Conservation (phyloP, 1,284 basidiomycete genomes). For the Malassezia obtusa region DNA sequence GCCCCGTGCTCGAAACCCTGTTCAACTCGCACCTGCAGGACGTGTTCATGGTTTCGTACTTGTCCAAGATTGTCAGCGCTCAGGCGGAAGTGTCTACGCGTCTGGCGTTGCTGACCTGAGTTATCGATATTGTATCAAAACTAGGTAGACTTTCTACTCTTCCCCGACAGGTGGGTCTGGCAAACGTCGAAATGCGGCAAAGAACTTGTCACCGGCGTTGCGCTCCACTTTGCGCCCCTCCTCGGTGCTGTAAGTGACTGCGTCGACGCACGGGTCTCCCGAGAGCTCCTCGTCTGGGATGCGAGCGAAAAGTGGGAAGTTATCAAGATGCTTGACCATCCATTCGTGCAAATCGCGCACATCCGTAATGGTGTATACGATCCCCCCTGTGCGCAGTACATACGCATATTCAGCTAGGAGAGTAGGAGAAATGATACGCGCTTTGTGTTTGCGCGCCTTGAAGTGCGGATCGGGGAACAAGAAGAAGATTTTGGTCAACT, state of each 20-base stretch:
- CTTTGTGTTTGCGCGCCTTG: constrained; percentile 96
- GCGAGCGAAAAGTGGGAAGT: constrained; percentile 75
- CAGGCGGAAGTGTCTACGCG: constrained; percentile 88
- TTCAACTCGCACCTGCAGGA: constrained; percentile 57
- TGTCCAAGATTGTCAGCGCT: constrained; percentile 83
- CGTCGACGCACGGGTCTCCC: constrained; percentile 53
- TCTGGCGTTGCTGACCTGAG: constrained; percentile 62
- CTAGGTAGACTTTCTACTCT: constrained; percentile 6
- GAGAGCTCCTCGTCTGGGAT: constrained; percentile 59
- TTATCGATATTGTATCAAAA: neutral
- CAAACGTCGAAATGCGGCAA: constrained; percentile 62
- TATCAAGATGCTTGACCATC: constrained; percentile 81
- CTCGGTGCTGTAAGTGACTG: constrained; percentile 55
- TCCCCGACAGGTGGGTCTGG: constrained; percentile 23
- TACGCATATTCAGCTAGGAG: constrained; percentile 86
- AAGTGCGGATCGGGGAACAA: constrained; percentile 99
- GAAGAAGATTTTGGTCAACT: constrained; percentile 76
- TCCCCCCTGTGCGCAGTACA: constrained; percentile 76
- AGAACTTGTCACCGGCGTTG: constrained; percentile 79
- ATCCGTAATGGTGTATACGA: constrained; percentile 96
- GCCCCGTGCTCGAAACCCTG: constrained; percentile 35
- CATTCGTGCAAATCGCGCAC: constrained; percentile 86
- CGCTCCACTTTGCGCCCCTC: constrained; percentile 94
- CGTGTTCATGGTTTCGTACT: constrained; percentile 84
- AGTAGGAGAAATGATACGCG: constrained; percentile 84